Evolutionary conservation across 1,139 yeast genomes (phyloP), one percentile per base, ranked within the genome.

Genomic region (Debaryomyces robertsiae): DNA sequence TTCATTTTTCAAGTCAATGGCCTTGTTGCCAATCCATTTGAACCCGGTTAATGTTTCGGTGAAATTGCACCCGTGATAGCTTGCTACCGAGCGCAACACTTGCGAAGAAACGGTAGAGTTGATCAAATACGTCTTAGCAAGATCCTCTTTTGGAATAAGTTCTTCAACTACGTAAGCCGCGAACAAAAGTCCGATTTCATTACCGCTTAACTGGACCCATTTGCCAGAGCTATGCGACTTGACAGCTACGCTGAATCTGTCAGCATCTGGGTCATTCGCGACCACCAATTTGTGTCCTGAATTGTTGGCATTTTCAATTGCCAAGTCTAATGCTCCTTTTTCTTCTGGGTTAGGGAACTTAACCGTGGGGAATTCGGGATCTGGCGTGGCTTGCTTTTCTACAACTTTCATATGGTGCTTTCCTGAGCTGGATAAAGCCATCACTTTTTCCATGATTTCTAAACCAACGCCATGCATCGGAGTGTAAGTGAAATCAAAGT

Each of bases 261-360:
- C 98, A 1, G 98, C 98, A 63, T 93, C 98, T 0, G 98, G 98
- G 56, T 93, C 98, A 58, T 84, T 91, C 2, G 97, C 96, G 5
- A 93, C 53, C 2, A 91, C 93, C 32, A 90, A 59, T 4, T 66
- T 58, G 24, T 77, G 59, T 0, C 69, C 74, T 13, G 56, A 48
- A 1, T 53, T 54, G n/a, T 75, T 71, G 0, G 90, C 93, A 1
- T 65, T 59, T 11, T 59, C 44, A 23, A 83, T 82, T 0, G 96
- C 93, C 39, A 84, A 56, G 48, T 82, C 85, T 44, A 93, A 68
- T 0, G 98, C 98, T 2, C 97, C 97, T 46, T 81, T 79, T 56
- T 93, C 98, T 61, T 93, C 98, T 0, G 98, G 98, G 54, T 93
- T 93, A 3, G 98, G 98, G 56, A 93, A 93, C 35, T 64, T 65